Conservation (phyloP, 2,329 filamentous ascomycete genomes). For the Lachnellula subtilissima region DNA sequence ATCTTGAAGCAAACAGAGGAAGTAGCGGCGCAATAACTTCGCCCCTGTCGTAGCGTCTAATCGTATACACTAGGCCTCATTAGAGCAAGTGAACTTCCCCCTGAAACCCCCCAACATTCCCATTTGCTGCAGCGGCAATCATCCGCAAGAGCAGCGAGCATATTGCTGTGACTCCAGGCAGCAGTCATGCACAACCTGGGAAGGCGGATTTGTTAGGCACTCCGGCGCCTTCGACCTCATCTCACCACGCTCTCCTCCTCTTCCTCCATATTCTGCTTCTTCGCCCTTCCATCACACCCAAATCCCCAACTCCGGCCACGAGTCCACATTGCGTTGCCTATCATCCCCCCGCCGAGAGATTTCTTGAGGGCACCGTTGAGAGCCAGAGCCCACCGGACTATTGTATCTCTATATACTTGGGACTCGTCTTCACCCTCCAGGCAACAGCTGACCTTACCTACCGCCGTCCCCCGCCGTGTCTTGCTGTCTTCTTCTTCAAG, state of each 20-base stretch:
- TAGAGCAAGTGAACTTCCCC: neutral
- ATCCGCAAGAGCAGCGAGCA: neutral
- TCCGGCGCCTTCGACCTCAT: conserved; percentile 8
- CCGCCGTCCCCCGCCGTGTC: conserved; percentile 2
- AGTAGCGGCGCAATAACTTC: neutral
- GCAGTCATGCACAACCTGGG: conserved; percentile 13
- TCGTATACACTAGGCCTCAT: neutral
- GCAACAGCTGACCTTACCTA: conserved; percentile 19
- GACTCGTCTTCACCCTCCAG: conserved; percentile 8
- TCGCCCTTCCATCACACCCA: conserved; percentile 9
- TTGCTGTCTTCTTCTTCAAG: conserved; percentile 1
- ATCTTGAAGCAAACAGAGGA: neutral
- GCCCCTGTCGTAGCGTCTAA: conserved; percentile 1
- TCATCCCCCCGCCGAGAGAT: neutral
- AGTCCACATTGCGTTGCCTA: conserved; percentile 16
- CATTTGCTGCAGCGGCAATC: neutral
- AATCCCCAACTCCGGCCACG: conserved; percentile 7
- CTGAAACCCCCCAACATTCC: neutral
- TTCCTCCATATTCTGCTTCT: conserved; percentile 1
- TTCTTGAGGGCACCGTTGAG: neutral
- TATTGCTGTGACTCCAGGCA: conserved; percentile 12
- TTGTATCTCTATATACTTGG: conserved; percentile 18
- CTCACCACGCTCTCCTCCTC: conserved; percentile 1
- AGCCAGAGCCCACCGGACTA: conserved; percentile 7
- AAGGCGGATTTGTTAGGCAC: conserved; percentile 14